Conservation (phyloP, 108 stramenopile species). For the Craspedostauros australis region DNA sequence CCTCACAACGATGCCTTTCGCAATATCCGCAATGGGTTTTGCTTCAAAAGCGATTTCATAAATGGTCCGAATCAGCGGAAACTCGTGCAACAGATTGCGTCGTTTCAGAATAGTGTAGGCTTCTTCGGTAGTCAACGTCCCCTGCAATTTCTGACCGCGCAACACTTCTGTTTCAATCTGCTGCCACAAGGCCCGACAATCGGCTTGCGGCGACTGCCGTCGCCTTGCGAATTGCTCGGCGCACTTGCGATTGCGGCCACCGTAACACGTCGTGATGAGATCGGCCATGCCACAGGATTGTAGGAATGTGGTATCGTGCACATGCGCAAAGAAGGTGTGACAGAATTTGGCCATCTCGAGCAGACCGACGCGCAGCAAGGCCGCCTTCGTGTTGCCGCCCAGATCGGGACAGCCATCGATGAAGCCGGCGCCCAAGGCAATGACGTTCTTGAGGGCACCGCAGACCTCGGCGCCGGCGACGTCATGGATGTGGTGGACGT, state of each 20-base stretch:
- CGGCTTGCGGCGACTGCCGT: conserved; percentile 6
- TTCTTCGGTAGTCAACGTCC: conserved; percentile 78
- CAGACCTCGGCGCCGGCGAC: conserved; percentile 91
- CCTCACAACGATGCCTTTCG: conserved; percentile 54
- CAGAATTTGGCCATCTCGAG: conserved; percentile 91
- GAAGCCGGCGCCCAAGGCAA: conserved; percentile 95
- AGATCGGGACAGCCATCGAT: conserved; percentile 82
- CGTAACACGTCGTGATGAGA: conserved; percentile 96
- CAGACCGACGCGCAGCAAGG: conserved; percentile 84
- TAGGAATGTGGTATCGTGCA: conserved; percentile 76
- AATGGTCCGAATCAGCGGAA: conserved; percentile 86
- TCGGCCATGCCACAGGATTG: conserved; percentile 96
- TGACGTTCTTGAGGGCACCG: conserved; percentile 96
- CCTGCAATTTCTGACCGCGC: conserved; percentile 94
- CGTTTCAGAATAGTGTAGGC: conserved; percentile 65
- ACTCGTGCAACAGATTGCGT: conserved; percentile 43
- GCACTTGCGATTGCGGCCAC: conserved; percentile 92
- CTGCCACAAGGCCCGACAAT: conserved; percentile 51
- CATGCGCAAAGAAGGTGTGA: conserved; percentile 73
- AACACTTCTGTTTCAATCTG: conserved; percentile 77
- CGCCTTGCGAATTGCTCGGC: conserved; percentile 84
- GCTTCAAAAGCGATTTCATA: conserved; percentile 81
- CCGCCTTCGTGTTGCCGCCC: conserved; percentile 97
- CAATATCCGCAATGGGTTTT: conserved; percentile 43
- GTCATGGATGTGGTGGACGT: conserved; percentile 81